These are phyloP conservation scores for Aureobasidium namibiae DNA, from an alignment of 2,329 filamentous ascomycete genomes.

Conservation along the genomic window DNA sequence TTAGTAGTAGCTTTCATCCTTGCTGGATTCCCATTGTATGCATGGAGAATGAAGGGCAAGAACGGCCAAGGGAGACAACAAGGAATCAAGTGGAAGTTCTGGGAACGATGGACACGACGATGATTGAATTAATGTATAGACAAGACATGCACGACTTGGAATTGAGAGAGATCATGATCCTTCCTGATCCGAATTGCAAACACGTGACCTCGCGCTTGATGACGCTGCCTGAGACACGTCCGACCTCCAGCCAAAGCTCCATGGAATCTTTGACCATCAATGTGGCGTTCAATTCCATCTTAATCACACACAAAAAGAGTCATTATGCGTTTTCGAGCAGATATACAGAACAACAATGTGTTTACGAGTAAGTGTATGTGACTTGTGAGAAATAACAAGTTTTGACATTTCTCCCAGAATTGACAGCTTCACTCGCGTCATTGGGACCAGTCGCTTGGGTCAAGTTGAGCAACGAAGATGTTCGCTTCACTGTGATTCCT, in stretches of 20 bases:
- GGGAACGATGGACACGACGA: constrained; percentile 29
- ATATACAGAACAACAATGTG: constrained; percentile 43
- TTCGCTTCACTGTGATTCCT: constrained; percentile 92
- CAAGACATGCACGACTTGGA: neutral
- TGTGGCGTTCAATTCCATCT: neutral
- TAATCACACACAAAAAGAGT: neutral
- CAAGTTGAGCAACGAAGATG: constrained; percentile 74
- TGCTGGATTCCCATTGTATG: constrained; percentile 79
- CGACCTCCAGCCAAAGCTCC: neutral
- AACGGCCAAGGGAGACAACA: constrained; percentile 24
- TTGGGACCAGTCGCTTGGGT: constrained; percentile 83
- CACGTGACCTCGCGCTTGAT: constrained; percentile 3
- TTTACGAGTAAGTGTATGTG: constrained; percentile 41
- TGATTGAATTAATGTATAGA: constrained; percentile 13
- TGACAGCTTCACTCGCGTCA: constrained; percentile 54
- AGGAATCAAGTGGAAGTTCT: constrained; percentile 30
- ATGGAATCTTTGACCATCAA: neutral
- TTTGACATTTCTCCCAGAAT: constrained; percentile 37
- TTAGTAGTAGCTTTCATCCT: constrained; percentile 79
- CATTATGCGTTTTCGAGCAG: constrained; percentile 45
- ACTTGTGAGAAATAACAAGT: neutral
- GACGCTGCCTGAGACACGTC: constrained; percentile 8
- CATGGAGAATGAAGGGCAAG: constrained; percentile 67
- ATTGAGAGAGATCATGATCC: neutral
- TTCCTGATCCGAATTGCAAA: neutral